phyloP scores from a whole-genome alignment of 257 asterid species.

The Nyctanthes arbortristis region DNA sequence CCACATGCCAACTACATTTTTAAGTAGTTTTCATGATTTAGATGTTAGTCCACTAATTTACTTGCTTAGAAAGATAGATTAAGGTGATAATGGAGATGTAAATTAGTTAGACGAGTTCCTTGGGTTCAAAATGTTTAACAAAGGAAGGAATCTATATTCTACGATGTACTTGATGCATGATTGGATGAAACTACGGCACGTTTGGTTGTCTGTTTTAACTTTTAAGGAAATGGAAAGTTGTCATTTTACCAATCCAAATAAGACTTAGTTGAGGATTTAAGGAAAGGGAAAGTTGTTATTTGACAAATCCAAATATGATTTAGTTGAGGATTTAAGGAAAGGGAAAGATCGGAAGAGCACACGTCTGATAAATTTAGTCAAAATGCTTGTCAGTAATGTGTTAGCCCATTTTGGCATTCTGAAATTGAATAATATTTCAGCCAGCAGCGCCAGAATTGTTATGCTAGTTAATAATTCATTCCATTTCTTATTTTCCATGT shows the following conservation, averaged over 20 bases:
- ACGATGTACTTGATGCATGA: neutral
- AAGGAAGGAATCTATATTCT: neutral
- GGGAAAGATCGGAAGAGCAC: too few relatives aligned
- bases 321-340: neutral
- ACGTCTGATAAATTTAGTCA: neutral
- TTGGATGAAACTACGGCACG: neutral
- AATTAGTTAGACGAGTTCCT: neutral
- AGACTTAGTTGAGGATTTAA: neutral
- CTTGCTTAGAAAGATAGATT: neutral
- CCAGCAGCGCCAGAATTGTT: slow-evolving; percentile 1
- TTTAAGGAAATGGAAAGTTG: slow-evolving; percentile 7
- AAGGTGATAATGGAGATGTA: neutral
- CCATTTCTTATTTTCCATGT: neutral
- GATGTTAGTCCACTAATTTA: neutral
- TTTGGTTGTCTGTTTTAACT: neutral
- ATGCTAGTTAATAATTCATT: neutral
- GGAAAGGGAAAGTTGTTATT: neutral
- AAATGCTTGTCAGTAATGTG: neutral
- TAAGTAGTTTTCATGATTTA: neutral
- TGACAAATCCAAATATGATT: slow-evolving; percentile 1
- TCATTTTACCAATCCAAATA: slow-evolving; percentile 10
- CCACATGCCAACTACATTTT: neutral
- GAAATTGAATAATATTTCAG: slow-evolving; percentile 11
- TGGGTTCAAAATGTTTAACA: neutral
- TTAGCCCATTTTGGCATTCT: slow-evolving; percentile 15